Base-by-base conservation (phyloP, 2,329 filamentous ascomycete genomes). In the Graphiopsis chlorocephala region DNA sequence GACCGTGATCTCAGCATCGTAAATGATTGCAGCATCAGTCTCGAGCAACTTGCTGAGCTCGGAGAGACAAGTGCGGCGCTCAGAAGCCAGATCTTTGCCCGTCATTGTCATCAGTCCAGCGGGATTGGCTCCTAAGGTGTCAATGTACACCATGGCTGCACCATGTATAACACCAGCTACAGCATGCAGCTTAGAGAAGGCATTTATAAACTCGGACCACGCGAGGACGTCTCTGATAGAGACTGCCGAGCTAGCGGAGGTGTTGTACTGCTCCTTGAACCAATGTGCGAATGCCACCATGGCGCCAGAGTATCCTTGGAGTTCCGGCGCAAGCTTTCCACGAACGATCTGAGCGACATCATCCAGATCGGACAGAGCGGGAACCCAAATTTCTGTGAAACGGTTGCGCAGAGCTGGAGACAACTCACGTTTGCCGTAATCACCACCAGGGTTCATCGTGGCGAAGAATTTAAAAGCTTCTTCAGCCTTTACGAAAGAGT, bases 331-430 rank as follows among this genome's bases (percentile, higher is more conserved):
- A 20, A 99, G 82, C 75, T 96, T 97, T 14, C 88, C 87, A 60
- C 84, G 81, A 17, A 98, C 87, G 69, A 99, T 99, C 50, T 96
- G 90, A 23, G 93, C 79, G 35, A 98, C 89, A 74, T 99, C 96
- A 31, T 93, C 88, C 60, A 87, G 85, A 66, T 94, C 91, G 0
- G 92, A 93, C 65, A 98, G 81, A 1, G 93, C 86, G 1, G 95
- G 93, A 0, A 98, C 95, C 95, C 95, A 99, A 10, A 99, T 97
- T 78, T 99, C 95, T 0, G 95, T 99, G 76, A 99, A 97, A 66
- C 95, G 91, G 75, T 99, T 99, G 53, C 95, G 86, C 66, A 99
- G 81, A 15, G 95, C 96, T 3, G 95, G 95, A 0, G 95, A 99
- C 14, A 99, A 84, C 76, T 99, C 95, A 71, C 94, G 92, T 80